These are phyloP conservation scores for Tuber brumale DNA, from an alignment of 495 filamentous ascomycete genomes.

Conservation along the genomic window DNA sequence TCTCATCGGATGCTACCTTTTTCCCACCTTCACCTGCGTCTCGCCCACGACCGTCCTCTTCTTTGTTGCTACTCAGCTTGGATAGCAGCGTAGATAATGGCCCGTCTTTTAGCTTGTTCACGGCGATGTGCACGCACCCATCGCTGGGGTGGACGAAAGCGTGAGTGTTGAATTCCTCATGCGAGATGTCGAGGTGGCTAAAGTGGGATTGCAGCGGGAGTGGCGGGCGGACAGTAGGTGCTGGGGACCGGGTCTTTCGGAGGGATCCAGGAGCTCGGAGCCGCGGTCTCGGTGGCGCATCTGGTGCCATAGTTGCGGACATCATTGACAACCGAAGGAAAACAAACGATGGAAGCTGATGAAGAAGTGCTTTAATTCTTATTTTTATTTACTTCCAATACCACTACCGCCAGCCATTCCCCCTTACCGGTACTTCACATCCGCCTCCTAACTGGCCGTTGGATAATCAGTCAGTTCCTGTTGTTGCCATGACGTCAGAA, in stretches of 20 bases:
- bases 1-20: not conserved
- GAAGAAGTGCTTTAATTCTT: not conserved
- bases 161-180: slow-evolving; percentile 58
- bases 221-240: not conserved
- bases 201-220: slow-evolving; percentile 24
- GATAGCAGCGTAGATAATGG: slow-evolving; percentile 42
- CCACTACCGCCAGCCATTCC: no score
- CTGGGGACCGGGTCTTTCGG: slow-evolving; percentile 24
- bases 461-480: not conserved
- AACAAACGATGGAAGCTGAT: not conserved
- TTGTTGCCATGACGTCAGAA: slow-evolving; percentile 1
- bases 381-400: not conserved
- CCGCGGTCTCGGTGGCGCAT: not conserved
- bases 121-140: slow-evolving; percentile 61
- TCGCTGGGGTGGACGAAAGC: slow-evolving; percentile 63
- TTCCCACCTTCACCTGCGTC: not conserved
- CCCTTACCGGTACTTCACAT: not conserved
- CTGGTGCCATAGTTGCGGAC: not conserved
- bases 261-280: slow-evolving; percentile 1
- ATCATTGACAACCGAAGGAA: slow-evolving; percentile 8
- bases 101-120: slow-evolving; percentile 62
- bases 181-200: slow-evolving; percentile 49
- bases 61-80: slow-evolving; percentile 13
- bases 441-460: not conserved
- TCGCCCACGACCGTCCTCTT: slow-evolving; percentile 5